Evolutionary conservation across 768 basidiomycete species (phyloP), one percentile per base, ranked within the genome.

Genomic region (Boletus pseudopeckii): DNA sequence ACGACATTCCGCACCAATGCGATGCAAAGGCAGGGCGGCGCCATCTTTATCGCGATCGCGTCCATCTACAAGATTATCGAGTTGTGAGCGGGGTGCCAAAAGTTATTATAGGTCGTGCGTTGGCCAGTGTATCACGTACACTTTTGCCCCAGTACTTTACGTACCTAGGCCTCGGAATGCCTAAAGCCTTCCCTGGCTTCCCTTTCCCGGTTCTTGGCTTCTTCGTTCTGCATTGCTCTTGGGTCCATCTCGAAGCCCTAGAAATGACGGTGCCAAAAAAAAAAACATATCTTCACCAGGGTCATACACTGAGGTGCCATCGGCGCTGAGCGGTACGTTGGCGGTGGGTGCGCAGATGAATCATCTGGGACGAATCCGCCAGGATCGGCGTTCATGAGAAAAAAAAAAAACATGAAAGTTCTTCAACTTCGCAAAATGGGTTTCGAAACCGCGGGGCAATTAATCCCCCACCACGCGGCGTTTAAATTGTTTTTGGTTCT

Each of bases 141-240:
- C 37, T 49, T n/a, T n/a, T 41, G 20, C 59, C 50, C 59, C 47
- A 49, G 34, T 57, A n/a, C n/a, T n/a, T 24, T 62, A 61, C 60
- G 56, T 58, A 58, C 48, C 22, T 30, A 33, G 11, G 20, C 32
- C 17, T n/a, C 59, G 47, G 48, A 52, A 43, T 28, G 43, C 49
- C 34, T 44, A n/a, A 10, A 26, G 26, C 42, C 45, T 61, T 51
- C 46, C 37, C 33, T 57, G n/a, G 39, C 40, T 62, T 24, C 32
- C 48, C 42, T 39, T 48, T 38, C 39, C 45, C 43, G 47, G 50
- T 24, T 41, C 42, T 48, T 20, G 22, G 20, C 11, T 36, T 48
- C 17, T 37, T 44, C 22, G 17, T 39, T 32, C 20, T 48, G 34
- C 26, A 4, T 40, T 36, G 15, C 28, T 17, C 47, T 22, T 45